phyloP scores from a whole-genome alignment of 805 yeast species.

The Priceomyces fermenticarens region DNA sequence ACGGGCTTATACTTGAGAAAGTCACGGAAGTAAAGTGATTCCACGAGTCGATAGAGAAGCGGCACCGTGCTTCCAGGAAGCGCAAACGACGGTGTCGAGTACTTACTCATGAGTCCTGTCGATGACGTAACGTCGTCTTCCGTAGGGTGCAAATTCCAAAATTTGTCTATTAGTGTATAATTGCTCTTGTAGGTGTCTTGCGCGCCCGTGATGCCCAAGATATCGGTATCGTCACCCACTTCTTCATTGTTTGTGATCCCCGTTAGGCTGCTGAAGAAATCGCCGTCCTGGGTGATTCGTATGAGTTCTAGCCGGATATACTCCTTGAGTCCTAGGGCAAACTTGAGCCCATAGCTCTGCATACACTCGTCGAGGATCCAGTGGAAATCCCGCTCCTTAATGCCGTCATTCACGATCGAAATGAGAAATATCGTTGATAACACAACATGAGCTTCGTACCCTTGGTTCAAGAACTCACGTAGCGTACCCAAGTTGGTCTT shows the following conservation, averaged over 20 bases:
- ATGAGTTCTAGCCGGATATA: slow-evolving; percentile 50
- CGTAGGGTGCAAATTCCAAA: slow-evolving; percentile 48
- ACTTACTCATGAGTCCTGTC: slow-evolving; percentile 24
- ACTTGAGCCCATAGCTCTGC: slow-evolving; percentile 62
- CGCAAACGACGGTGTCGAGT: slow-evolving; percentile 55
- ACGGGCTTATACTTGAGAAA: slow-evolving; percentile 42
- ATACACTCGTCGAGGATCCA: slow-evolving; percentile 52
- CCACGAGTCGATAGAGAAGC: slow-evolving; percentile 62
- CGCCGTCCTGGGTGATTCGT: slow-evolving; percentile 24
- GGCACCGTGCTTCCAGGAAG: slow-evolving; percentile 82
- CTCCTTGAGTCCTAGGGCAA: slow-evolving; percentile 45
- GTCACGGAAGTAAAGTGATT: slow-evolving; percentile 60
- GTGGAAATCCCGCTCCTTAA: slow-evolving; percentile 61
- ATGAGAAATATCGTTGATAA: slow-evolving; percentile 56
- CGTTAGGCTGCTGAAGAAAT: slow-evolving; percentile 19
- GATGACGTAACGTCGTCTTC: slow-evolving; percentile 17
- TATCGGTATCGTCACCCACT: slow-evolving; percentile 10
- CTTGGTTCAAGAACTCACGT: slow-evolving; percentile 37
- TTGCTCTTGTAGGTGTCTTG: slow-evolving; percentile 27
- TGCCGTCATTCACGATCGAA: slow-evolving; percentile 64
- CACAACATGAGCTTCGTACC: slow-evolving; percentile 39
- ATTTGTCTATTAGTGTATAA: slow-evolving; percentile 36
- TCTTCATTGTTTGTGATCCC: slow-evolving; percentile 10
- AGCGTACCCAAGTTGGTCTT: slow-evolving; percentile 25
- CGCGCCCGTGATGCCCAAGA: slow-evolving; percentile 34